These are phyloP conservation scores for Coniochaeta sp. DNA, from an alignment of 2,329 filamentous ascomycete genomes.

Conservation along the genomic window DNA sequence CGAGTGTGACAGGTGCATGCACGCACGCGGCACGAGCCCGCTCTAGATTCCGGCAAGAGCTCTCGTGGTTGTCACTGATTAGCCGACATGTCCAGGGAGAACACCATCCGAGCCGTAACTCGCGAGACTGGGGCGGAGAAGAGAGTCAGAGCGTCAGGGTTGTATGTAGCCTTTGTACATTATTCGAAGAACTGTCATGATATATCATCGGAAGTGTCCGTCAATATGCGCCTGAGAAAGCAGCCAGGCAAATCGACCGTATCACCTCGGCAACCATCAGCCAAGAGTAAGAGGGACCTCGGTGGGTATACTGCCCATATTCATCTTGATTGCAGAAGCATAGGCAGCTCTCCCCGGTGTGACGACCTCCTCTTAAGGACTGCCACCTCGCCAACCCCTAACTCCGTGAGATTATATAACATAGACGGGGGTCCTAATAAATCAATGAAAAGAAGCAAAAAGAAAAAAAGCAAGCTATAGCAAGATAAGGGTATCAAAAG, in stretches of 20 bases:
- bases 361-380: no score
- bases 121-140: no score
- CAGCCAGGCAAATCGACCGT: neutral
- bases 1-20: no score
- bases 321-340: no score
- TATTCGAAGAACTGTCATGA: no score
- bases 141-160: no score
- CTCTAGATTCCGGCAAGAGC: neutral
- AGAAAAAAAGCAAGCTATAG: neutral
- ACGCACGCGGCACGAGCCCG: neutral
- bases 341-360: neutral
- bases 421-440: no score
- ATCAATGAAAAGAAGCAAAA: neutral
- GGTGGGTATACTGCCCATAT: no score
- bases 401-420: neutral
- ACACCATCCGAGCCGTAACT: no score
- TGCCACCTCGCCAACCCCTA: neutral
- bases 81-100: neutral
- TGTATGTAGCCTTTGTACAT: no score
- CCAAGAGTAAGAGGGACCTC: no score
- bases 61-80: neutral
- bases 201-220: neutral
- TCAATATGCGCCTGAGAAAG: neutral
- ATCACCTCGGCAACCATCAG: neutral
- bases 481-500: neutral